Evolutionary conservation across 805 yeast genomes (phyloP), one percentile per base, ranked within the genome.

Genomic region (Ogataea trehalophila): DNA sequence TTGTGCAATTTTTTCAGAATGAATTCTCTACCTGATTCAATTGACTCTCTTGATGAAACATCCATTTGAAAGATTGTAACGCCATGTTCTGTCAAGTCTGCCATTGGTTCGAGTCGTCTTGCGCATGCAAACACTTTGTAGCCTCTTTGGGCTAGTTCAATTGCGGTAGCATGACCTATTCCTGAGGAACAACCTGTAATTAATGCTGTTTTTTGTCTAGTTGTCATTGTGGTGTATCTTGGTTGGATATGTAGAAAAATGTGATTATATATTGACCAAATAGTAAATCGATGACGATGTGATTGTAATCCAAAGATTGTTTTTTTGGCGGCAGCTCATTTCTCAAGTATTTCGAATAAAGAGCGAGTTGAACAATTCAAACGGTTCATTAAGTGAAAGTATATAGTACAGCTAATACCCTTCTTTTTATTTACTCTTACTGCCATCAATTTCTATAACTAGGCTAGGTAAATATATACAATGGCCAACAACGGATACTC

Each of bases 121-220:
- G 94, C 90, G 47, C 86, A 82, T 0, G 91, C 91, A 59, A 78
- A 85, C 0, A 86, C 89, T 49, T 69, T 68, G 22, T 44, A 74
- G 0, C 76, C 77, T 20, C 65, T 63, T 20, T 61, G 49, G 29
- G 70, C 64, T 36, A 79, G 66, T 49, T 73, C 76, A 20, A 59
- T 58, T 13, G 79, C 71, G 7, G 76, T 54, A 15, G 70, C 73
- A 44, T 63, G 72, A 1, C 84, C 84, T 43, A 79, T 79, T n/a
- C 84, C 83, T 0, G 76, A 69, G 0, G 81, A 75, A 6, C 81
- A 81, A 17, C 84, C 83, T 1, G 81, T 75, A 31, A 79, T 74
- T 41, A 80, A 67, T 9, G 80, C 85, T 9, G 51, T 41, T 35
- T 51, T 51, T 22, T 23, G 37, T 33, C 15, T 17, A 2, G 31